Evolutionary conservation across 2,329 filamentous ascomycete genomes (phyloP).

Genomic region (Penicillium sp.): DNA sequence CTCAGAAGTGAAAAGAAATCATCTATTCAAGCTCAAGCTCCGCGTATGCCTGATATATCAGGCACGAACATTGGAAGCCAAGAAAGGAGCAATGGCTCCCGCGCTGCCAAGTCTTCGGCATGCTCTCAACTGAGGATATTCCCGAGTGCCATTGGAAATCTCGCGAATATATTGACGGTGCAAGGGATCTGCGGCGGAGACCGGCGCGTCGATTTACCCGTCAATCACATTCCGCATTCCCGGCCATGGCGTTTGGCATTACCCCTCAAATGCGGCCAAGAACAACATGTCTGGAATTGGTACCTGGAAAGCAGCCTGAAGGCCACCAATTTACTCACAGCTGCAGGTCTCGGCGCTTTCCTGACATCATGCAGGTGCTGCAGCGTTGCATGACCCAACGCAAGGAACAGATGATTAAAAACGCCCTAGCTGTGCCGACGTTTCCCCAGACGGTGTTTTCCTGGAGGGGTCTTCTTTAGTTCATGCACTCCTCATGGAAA

Average conservation of each 20-base stretch:
- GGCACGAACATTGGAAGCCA: background rate
- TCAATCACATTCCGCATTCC: constrained; percentile 16
- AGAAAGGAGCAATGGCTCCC: background rate
- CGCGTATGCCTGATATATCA: background rate
- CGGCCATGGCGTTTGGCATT: background rate
- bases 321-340: background rate
- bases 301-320: background rate
- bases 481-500: constrained; percentile 16
- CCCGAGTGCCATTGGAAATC: background rate
- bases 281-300: background rate
- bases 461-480: background rate
- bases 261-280: constrained; percentile 1
- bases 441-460: constrained; percentile 2
- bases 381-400: background rate
- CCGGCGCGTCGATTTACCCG: constrained; percentile 15
- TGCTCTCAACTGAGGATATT: background rate
- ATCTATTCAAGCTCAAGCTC: no score
- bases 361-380: background rate
- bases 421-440: constrained; percentile 8
- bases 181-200: constrained; percentile 14
- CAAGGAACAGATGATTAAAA: background rate
- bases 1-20: no score
- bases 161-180: background rate
- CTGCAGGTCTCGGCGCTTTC: background rate
- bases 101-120: background rate